These are phyloP conservation scores for Mycosphaerella sp. DNA, from an alignment of 2,329 filamentous ascomycete species.

Conservation along the genomic window DNA sequence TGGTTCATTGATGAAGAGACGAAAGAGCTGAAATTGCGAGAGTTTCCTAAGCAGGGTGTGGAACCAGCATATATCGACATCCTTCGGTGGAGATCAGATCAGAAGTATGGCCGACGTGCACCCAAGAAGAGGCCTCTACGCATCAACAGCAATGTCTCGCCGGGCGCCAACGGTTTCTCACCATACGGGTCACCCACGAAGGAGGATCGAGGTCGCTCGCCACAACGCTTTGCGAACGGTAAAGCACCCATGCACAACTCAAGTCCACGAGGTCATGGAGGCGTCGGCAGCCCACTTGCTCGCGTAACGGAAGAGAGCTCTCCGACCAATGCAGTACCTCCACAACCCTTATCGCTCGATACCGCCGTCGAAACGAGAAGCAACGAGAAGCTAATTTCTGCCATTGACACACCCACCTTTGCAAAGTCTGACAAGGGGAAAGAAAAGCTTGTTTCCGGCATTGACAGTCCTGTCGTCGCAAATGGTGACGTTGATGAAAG, in stretches of 20 bases:
- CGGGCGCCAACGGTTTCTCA: constrained; percentile 42
- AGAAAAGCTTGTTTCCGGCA: constrained; percentile 39
- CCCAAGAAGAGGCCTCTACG: constrained; percentile 42
- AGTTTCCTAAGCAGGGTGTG: constrained; percentile 83
- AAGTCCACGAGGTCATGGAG: constrained; percentile 53
- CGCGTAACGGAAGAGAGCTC: constrained; percentile 63
- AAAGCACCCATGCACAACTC: constrained; percentile 56
- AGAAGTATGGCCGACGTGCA: constrained; percentile 71
- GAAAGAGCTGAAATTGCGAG: constrained; percentile 81
- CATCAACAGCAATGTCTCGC: constrained; percentile 50
- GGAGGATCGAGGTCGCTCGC: constrained; percentile 62
- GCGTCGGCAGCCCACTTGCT: constrained; percentile 64
- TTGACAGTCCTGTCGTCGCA: constrained; percentile 21
- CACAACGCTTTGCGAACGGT: constrained; percentile 59
- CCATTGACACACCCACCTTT: constrained; percentile 23
- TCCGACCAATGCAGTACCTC: constrained; percentile 27
- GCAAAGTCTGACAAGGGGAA: constrained; percentile 17
- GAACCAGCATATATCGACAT: constrained; percentile 95
- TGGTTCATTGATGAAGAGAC: constrained; percentile 90
- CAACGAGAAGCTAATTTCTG: constrained; percentile 35
- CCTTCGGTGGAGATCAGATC: constrained; percentile 87
- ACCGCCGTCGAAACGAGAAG: constrained; percentile 28
- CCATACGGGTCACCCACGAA: constrained; percentile 58
- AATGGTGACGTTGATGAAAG: constrained; percentile 21
- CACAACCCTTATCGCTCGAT: constrained; percentile 34